Base-by-base conservation (phyloP, 2,329 filamentous ascomycete genomes). In the Fusarium sp. region DNA sequence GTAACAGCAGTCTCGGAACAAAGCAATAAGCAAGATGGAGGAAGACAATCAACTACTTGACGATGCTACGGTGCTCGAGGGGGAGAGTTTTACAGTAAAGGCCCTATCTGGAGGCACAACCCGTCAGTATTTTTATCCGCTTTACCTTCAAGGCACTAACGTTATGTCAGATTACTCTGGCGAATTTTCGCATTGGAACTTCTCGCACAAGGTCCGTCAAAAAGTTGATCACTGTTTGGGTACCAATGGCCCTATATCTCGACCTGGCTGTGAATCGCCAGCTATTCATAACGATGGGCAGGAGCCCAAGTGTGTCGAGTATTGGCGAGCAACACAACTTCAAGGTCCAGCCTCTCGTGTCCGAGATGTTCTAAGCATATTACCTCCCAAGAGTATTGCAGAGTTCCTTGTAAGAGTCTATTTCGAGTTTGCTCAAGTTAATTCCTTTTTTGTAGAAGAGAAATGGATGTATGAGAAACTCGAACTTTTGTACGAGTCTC, bases 121-220 rank as follows among this genome's bases (percentile, higher is more conserved):
- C 15, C 47, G 47, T 50, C 5, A 50, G 47, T 33, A 18, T 6
- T 8, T 10, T 21, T 4, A 5, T 17, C 5, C 9, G 15, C 13
- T 11, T 31, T 21, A 14, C 6, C 9, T 23, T 3, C 13, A 7
- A 7, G 10, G 21, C 11, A 20, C 36, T 50, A 20, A 41, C 36
- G 6, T 8, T 6, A 23, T 40, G 25, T 2, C 6, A 50, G 47
- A 50, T 40, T 50, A 50, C 17, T 50, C 47, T 40, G 47, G 47
- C 1, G 36, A 41, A 14, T 50, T 50, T 17, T 50, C 47, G 11
- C 47, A 50, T 6, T 50, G 47, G 47, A 50, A 50, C 18, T 50
- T 50, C 25, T 50, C 47, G 0, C 36, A 50, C 15, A 50, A 40
- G 13, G 47, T 50, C 4, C 18, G 36, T 5, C 36, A n/a, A 50